These are phyloP conservation scores for Komagataella pastoris DNA, from an alignment of 805 yeast species.

Conservation along the genomic window DNA sequence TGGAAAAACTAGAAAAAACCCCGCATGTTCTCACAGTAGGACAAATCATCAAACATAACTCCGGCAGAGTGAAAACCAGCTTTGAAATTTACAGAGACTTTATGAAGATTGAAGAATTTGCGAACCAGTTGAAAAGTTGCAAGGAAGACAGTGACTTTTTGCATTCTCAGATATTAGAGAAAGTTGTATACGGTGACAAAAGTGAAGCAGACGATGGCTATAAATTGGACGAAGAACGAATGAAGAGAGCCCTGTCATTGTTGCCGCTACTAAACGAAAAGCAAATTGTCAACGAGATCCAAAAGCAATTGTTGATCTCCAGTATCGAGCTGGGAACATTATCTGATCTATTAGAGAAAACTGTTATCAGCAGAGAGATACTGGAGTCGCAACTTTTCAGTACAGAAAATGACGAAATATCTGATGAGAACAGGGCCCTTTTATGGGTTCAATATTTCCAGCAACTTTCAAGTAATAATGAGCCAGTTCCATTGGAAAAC, in stretches of 20 bases:
- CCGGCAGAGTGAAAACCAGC: slow-evolving; percentile 20
- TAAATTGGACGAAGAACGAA: background rate
- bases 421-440: background rate
- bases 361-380: background rate
- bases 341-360: background rate
- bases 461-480: background rate
- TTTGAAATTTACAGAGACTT: slow-evolving; percentile 15
- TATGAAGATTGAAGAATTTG: background rate
- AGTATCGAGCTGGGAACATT: background rate
- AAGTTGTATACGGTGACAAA: slow-evolving; percentile 1
- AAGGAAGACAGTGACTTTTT: background rate
- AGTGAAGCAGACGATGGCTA: slow-evolving; percentile 1
- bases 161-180: slow-evolving; percentile 1
- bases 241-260: background rate
- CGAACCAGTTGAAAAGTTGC: background rate
- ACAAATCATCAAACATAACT: slow-evolving; percentile 18
- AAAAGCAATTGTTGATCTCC: background rate
- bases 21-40: background rate
- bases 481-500: background rate
- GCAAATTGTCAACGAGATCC: background rate
- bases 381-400: background rate
- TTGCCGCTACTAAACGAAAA: background rate
- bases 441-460: background rate
- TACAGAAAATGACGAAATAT: background rate
- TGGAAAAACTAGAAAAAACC: slow-evolving; percentile 14